Percentiles rank a stretch among this genome's conserved stretches.
phyloP scores from a whole-genome alignment of 2,329 filamentous ascomycete species.

The Fusarium globosum region DNA sequence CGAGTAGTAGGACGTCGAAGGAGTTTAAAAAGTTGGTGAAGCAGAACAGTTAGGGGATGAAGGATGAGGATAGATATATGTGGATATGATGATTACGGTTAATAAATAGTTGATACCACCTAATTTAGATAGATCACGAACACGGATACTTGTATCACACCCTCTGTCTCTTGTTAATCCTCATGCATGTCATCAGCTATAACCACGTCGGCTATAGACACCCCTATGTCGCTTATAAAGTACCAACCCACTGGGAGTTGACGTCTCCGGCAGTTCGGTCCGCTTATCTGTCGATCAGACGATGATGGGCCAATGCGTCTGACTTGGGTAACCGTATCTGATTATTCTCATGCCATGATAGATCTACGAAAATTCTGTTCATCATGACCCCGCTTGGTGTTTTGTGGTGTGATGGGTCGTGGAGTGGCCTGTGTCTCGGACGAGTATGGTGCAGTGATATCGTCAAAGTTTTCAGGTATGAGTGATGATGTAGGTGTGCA shows the following conservation, averaged over 20 bases:
- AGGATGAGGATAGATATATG: neutral
- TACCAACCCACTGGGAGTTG: neutral
- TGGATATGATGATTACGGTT: constrained; percentile 28
- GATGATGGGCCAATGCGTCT: neutral
- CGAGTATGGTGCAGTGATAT: neutral
- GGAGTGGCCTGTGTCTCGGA: constrained; percentile 21
- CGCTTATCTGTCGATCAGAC: constrained; percentile 18
- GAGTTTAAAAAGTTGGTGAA: constrained; percentile 30
- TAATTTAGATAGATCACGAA: constrained; percentile 21
- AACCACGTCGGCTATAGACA: neutral
- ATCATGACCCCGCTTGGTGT: neutral
- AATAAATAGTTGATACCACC: constrained; percentile 17
- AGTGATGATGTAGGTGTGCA: neutral
- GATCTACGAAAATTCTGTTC: neutral
- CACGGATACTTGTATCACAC: neutral
- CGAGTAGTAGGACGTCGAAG: constrained; percentile 22
- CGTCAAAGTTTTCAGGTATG: neutral
- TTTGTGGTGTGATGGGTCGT: constrained; percentile 9
- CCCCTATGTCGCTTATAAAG: neutral
- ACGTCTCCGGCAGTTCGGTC: neutral
- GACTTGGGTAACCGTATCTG: neutral
- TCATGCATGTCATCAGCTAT: neutral
- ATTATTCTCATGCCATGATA: neutral
- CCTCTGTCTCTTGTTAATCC: neutral
- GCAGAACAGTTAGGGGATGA: neutral